Conservation (phyloP, 176 grass and related monocot genomes). For the Eragrostis nindensis region DNA sequence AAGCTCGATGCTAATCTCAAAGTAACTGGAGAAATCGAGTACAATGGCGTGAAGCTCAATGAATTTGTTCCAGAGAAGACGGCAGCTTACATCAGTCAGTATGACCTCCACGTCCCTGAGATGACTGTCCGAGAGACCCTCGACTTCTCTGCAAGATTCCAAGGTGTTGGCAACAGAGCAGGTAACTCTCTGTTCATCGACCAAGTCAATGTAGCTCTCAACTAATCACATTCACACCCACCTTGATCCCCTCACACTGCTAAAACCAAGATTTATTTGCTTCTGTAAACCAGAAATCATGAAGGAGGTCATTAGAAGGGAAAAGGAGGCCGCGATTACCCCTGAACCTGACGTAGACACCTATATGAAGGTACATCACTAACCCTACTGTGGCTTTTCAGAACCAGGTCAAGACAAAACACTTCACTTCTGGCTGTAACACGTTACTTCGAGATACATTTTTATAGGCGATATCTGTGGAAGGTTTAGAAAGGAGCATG, state of each 20-base stretch:
- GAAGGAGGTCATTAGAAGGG: conserved; percentile 79
- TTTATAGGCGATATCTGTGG: conserved; percentile 65
- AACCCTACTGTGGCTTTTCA: not conserved
- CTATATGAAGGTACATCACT: conserved; percentile 77
- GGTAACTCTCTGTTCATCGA: not conserved
- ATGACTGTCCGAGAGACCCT: conserved; percentile 78
- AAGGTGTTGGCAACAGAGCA: conserved; percentile 38
- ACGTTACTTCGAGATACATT: too few species aligned
- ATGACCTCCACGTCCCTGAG: conserved; percentile 67
- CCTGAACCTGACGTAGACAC: conserved; percentile 79
- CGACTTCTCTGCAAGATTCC: conserved; percentile 76
- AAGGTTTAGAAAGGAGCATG: conserved; percentile 79
- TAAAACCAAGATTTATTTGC: not conserved
- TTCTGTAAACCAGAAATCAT: conserved; percentile 39
- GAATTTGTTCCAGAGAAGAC: conserved; percentile 76
- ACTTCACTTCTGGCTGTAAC: too few species aligned
- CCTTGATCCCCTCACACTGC: too few species aligned
- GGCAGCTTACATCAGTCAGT: conserved; percentile 65
- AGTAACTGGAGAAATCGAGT: conserved; percentile 58
- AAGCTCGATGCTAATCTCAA: conserved; percentile 67
- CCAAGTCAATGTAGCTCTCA: not conserved
- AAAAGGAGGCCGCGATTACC: conserved; percentile 71
- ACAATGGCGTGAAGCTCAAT: conserved; percentile 58
- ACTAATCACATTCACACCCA: too few species aligned
- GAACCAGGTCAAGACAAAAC: too few species aligned